Conservation (phyloP, 148 eudicot species). For the Cornus controversa region DNA sequence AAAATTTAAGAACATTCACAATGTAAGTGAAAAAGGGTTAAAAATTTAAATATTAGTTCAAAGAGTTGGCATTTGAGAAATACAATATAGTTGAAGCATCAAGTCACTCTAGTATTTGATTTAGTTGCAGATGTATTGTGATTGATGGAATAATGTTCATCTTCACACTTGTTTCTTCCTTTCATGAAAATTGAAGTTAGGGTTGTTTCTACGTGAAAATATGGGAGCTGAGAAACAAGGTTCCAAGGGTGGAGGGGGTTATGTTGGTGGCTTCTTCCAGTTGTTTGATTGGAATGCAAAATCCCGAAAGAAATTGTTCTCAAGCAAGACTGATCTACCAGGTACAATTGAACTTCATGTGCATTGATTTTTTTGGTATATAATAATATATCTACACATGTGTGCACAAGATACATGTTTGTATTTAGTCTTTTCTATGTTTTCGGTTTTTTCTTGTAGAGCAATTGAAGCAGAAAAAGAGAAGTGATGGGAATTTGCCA, state of each 20-base stretch:
- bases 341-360: slow-evolving; percentile 37
- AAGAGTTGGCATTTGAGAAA: neutral
- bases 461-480: slow-evolving; percentile 68
- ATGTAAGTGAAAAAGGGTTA: neutral
- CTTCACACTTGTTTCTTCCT: slow-evolving; percentile 1
- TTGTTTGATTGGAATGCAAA: slow-evolving; percentile 97
- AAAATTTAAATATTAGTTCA: neutral
- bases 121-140: slow-evolving; percentile 16
- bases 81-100: neutral
- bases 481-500: slow-evolving; percentile 63
- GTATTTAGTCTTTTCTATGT: neutral
- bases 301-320: slow-evolving; percentile 87
- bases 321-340: slow-evolving; percentile 68
- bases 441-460: slow-evolving; percentile 38
- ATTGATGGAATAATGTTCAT: neutral
- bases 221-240: slow-evolving; percentile 77
- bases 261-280: slow-evolving; percentile 92
- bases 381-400: neutral
- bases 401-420: neutral
- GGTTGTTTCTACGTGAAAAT: slow-evolving; percentile 18
- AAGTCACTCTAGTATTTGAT: neutral
- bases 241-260: slow-evolving; percentile 73
- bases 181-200: slow-evolving; percentile 14
- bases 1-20: too few species aligned
- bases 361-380: neutral